phyloP scores from a whole-genome alignment of 1,284 basidiomycete species.

The Heterobasidion parviporum region DNA sequence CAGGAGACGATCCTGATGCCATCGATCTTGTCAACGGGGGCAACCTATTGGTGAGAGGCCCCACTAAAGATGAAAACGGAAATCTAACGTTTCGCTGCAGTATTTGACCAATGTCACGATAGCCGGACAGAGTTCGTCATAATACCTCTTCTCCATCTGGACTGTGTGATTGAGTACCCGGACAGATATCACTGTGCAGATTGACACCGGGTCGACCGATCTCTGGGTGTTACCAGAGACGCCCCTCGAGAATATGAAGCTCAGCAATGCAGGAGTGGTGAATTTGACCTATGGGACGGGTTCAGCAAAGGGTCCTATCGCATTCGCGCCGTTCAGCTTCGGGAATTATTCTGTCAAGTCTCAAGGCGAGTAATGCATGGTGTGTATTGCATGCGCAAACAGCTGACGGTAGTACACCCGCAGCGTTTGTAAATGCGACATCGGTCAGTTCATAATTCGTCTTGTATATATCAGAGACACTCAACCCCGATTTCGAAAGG shows the following conservation, averaged over 20 bases:
- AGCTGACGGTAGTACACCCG: background rate
- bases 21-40: background rate
- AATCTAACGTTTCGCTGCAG: background rate
- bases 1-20: background rate
- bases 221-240: slow-evolving; percentile 7
- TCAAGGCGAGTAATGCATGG: slow-evolving; percentile 16
- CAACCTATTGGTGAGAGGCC: background rate
- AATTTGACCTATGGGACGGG: slow-evolving; percentile 18
- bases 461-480: background rate
- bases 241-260: background rate
- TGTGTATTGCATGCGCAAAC: background rate
- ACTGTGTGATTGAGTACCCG: background rate
- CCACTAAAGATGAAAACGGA: background rate
- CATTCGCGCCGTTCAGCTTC: slow-evolving; percentile 18
- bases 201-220: slow-evolving; percentile 13
- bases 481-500: background rate
- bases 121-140: slow-evolving; percentile 4
- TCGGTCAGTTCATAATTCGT: slow-evolving; percentile 2
- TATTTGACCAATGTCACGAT: slow-evolving; percentile 5
- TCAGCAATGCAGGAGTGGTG: background rate
- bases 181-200: slow-evolving; percentile 9
- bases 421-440: slow-evolving; percentile 22
- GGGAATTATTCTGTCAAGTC: slow-evolving; percentile 18
- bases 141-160: background rate
- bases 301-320: slow-evolving; percentile 14